Evolutionary conservation across 208 protist species (phyloP).

Genomic region (Trypanosoma avium): DNA sequence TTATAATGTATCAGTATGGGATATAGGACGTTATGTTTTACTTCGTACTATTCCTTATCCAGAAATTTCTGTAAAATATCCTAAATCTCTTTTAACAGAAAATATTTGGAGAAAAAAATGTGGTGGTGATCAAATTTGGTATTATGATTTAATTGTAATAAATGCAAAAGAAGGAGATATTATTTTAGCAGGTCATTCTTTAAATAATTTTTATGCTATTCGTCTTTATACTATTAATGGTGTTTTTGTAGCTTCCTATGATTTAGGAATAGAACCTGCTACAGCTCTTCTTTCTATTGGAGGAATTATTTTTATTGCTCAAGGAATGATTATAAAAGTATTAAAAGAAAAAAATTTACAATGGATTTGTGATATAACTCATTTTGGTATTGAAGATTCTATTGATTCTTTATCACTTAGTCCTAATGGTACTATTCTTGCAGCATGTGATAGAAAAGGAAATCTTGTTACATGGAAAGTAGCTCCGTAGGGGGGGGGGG

Average conservation of each 20-base stretch:
- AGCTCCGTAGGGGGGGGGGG: background rate
- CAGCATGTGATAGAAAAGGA: constrained; percentile 23
- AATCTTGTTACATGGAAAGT: constrained; percentile 33
- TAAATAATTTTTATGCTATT: constrained; percentile 7
- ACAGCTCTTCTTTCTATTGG: constrained; percentile 32
- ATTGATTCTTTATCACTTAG: constrained; percentile 32
- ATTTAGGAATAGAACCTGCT: constrained; percentile 10
- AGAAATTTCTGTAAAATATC: background rate
- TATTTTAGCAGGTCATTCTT: constrained; percentile 27
- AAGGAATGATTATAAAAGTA: constrained; percentile 15
- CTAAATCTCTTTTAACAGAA: constrained; percentile 6
- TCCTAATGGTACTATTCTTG: constrained; percentile 20
- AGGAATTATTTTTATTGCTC: constrained; percentile 28
- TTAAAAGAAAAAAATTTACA: constrained; percentile 18
- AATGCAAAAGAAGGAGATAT: constrained; percentile 35
- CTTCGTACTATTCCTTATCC: constrained; percentile 27
- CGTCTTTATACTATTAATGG: constrained; percentile 29
- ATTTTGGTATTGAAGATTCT: constrained; percentile 25
- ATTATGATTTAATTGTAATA: constrained; percentile 23
- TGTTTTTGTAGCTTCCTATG: constrained; percentile 16
- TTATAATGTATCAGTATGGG: constrained; percentile 29
- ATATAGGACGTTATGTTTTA: constrained; percentile 25
- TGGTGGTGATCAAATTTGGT: constrained; percentile 5
- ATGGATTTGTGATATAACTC: constrained; percentile 23
- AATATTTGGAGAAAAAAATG: background rate